These are phyloP conservation scores for Geosmithia flava DNA, from an alignment of 2,329 filamentous ascomycete genomes.

Conservation along the genomic window DNA sequence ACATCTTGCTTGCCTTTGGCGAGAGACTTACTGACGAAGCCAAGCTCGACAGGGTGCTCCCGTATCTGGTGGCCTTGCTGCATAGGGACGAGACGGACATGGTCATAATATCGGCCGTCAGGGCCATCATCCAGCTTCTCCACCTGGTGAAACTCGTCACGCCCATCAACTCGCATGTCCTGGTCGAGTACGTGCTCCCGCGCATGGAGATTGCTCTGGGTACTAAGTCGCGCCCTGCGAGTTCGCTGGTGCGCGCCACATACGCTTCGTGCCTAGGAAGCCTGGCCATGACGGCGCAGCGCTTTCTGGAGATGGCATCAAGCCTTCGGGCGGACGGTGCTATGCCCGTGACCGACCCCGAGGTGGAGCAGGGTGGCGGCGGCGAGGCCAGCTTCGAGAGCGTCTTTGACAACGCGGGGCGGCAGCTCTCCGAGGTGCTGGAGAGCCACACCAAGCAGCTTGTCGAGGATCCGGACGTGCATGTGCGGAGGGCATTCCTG, in stretches of 20 bases:
- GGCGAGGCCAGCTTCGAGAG: constrained; percentile 64
- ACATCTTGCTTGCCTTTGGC: constrained; percentile 82
- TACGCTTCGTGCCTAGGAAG: constrained; percentile 90
- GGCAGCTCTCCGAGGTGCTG: constrained; percentile 72
- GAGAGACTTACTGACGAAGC: constrained; percentile 89
- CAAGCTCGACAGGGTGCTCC: constrained; percentile 84
- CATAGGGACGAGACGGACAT: constrained; percentile 65
- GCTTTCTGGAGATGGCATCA: constrained; percentile 84
- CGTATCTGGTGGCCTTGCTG: constrained; percentile 75
- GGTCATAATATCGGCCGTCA: constrained; percentile 74
- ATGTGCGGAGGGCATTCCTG: constrained; percentile 82
- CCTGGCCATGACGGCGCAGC: constrained; percentile 71
- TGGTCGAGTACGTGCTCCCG: constrained; percentile 56
- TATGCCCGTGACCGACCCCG: constrained; percentile 63
- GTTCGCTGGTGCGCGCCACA: constrained; percentile 67
- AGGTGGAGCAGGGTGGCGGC: constrained; percentile 59
- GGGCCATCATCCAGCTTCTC: constrained; percentile 79
- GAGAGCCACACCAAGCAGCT: constrained; percentile 82
- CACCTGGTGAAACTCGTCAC: constrained; percentile 83
- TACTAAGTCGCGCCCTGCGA: constrained; percentile 33
- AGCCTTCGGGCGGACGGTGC: constrained; percentile 76
- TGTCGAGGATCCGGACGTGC: constrained; percentile 73
- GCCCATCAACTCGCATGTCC: constrained; percentile 56
- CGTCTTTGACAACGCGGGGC: constrained; percentile 76
- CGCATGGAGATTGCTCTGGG: constrained; percentile 44